A percentile compares a stretch with the other conserved stretches of the same genome.
phyloP scores from a whole-genome alignment of 1,284 basidiomycete species.

The Pterulicium gracile region DNA sequence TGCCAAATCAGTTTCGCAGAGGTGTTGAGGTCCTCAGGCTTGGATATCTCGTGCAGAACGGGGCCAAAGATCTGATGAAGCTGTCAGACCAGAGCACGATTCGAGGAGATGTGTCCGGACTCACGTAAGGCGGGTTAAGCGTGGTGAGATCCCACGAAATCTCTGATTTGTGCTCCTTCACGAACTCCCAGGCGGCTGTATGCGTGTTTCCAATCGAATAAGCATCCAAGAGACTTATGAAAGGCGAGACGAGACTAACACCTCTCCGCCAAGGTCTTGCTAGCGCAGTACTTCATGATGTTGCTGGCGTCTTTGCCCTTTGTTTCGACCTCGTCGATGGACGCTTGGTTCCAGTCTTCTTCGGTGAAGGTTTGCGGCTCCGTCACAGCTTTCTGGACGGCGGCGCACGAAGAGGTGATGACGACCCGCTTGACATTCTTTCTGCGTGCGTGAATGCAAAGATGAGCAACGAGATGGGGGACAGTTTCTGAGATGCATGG shows the following conservation, averaged over 20 bases:
- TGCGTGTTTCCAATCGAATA: background rate
- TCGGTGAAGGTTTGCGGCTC: conserved; percentile 19
- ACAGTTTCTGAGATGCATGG: conserved; percentile 10
- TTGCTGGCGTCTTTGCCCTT: conserved; percentile 32
- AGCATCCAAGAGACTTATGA: background rate
- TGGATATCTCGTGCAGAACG: conserved; percentile 33
- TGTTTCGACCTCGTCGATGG: conserved; percentile 29
- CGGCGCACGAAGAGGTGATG: conserved; percentile 42
- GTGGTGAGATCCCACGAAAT: conserved; percentile 37
- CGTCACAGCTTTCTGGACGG: conserved; percentile 27
- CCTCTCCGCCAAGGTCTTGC: conserved; percentile 53
- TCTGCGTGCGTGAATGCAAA: conserved; percentile 12
- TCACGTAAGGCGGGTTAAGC: conserved; percentile 37
- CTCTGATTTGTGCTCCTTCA: conserved; percentile 34
- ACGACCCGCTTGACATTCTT: conserved; percentile 45
- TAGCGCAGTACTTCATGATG: conserved; percentile 33
- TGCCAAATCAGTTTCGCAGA: conserved; percentile 21
- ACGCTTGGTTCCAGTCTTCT: conserved; percentile 48
- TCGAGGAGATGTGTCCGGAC: background rate
- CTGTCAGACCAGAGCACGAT: background rate
- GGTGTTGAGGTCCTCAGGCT: conserved; percentile 36
- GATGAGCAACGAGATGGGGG: background rate
- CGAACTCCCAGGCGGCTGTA: conserved; percentile 30
- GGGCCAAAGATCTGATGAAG: conserved; percentile 22
- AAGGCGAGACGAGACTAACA: conserved; percentile 17